phyloP scores from a whole-genome alignment of 2,329 filamentous ascomycete species.

The Sclerotinia spermophila region DNA sequence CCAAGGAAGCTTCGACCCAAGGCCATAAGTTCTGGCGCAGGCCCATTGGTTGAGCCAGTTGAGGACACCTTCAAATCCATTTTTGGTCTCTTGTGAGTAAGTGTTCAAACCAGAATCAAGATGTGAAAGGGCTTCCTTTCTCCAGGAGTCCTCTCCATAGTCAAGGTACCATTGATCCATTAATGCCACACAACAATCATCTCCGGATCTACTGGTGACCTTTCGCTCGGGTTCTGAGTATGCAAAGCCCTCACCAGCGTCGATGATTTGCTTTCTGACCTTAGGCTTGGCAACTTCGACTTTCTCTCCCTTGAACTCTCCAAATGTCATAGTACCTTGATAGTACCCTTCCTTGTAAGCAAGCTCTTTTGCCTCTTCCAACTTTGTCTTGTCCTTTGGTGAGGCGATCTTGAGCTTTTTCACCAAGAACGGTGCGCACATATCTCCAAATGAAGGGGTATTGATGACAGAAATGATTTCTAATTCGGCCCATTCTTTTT shows the following conservation, averaged over 20 bases:
- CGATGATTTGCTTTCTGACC: constrained; percentile 73
- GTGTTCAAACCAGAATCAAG: constrained; percentile 74
- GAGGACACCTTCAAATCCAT: constrained; percentile 79
- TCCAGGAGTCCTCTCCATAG: constrained; percentile 90
- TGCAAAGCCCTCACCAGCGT: constrained; percentile 75
- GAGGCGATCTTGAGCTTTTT: constrained; percentile 96
- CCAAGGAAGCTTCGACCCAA: constrained; percentile 94
- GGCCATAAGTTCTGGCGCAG: constrained; percentile 83
- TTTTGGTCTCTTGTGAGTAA: constrained; percentile 71
- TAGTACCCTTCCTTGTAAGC: constrained; percentile 98
- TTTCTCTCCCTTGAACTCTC: constrained; percentile 81
- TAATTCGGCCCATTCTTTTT: constrained; percentile 93
- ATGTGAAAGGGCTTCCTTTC: constrained; percentile 67
- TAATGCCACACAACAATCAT: constrained; percentile 88
- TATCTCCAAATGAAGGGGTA: constrained; percentile 81
- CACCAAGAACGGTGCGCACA: constrained; percentile 77
- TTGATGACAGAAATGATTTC: constrained; percentile 87
- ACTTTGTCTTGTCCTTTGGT: constrained; percentile 86
- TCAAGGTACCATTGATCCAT: constrained; percentile 98
- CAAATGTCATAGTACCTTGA: constrained; percentile 83
- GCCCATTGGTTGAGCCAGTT: constrained; percentile 97
- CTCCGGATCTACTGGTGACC: constrained; percentile 83
- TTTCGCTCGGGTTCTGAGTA: constrained; percentile 92
- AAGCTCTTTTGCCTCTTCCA: constrained; percentile 90
- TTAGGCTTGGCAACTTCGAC: constrained; percentile 86